Conservation (phyloP, 257 asterid species). For the Primulina eburnea region DNA sequence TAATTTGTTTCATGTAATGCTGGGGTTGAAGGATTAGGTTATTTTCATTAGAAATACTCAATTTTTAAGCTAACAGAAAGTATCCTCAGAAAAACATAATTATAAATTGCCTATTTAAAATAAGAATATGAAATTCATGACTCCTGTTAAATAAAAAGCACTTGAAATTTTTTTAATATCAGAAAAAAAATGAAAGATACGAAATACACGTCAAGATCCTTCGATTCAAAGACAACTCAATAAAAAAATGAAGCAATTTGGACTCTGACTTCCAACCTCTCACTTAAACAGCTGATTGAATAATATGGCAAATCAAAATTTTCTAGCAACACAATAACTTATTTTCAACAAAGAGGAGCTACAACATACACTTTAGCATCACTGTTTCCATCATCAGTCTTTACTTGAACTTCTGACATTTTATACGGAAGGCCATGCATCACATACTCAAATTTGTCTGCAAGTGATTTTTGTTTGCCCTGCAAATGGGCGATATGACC, state of each 20-base stretch:
- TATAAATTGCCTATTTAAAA: background rate
- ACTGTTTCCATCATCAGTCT: conserved; percentile 24
- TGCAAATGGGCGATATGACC: conserved; percentile 28
- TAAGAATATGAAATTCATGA: background rate
- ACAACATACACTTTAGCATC: conserved; percentile 53
- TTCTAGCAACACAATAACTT: background rate
- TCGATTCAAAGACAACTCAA: background rate
- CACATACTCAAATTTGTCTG: conserved; percentile 89
- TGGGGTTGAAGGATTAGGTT: too few relatives aligned
- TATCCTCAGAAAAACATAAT: background rate
- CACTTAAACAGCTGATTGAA: background rate
- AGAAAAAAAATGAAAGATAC: too few relatives aligned
- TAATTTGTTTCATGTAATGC: background rate
- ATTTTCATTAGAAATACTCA: background rate
- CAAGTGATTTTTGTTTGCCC: conserved; percentile 64
- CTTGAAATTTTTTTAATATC: too few relatives aligned
- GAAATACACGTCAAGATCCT: background rate
- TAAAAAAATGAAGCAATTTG: background rate
- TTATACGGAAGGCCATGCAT: conserved; percentile 86
- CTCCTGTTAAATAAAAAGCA: background rate
- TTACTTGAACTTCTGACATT: conserved; percentile 52
- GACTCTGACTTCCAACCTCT: background rate
- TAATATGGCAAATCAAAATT: background rate
- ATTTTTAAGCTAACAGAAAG: background rate
- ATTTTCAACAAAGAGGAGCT: conserved; percentile 4